Percentiles rank a stretch among this genome's conserved stretches.
These are phyloP conservation scores for Spongispora temasekensis DNA, from an alignment of 1,284 basidiomycete species.

Conservation along the genomic window DNA sequence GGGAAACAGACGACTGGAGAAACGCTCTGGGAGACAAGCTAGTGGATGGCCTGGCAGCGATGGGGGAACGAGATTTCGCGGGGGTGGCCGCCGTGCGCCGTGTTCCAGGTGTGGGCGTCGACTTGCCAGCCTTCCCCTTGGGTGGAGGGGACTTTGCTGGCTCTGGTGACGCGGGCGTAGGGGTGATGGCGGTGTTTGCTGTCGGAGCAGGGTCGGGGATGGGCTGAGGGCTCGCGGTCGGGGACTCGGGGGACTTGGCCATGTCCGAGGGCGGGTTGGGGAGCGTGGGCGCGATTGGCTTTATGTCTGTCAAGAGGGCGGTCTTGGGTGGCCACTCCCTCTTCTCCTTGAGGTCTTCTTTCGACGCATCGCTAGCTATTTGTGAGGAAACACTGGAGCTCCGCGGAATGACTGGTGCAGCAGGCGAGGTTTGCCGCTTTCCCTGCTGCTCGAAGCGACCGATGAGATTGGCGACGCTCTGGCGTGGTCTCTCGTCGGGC, in stretches of 20 bases:
- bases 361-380: conserved; percentile 58
- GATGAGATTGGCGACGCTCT: conserved; percentile 81
- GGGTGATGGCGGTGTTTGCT: conserved; percentile 13
- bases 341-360: conserved; percentile 65
- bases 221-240: conserved; percentile 27
- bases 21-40: conserved; percentile 34
- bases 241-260: conserved; percentile 27
- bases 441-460: conserved; percentile 78
- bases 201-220: conserved; percentile 12
- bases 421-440: conserved; percentile 53
- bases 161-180: conserved; percentile 23
- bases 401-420: conserved; percentile 44
- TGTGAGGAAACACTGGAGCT: conserved; percentile 66
- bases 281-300: conserved; percentile 26
- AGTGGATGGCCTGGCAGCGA: conserved; percentile 26
- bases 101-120: conserved; percentile 16
- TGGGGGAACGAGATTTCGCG: conserved; percentile 27
- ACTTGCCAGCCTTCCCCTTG: conserved; percentile 30
- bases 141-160: conserved; percentile 19
- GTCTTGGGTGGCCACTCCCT: conserved; percentile 75
- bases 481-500: conserved; percentile 79
- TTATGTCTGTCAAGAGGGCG: conserved; percentile 35
- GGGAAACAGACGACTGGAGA: conserved; percentile 34
- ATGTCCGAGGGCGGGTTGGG: conserved; percentile 32
- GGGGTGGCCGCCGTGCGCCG: conserved; percentile 23